These are phyloP conservation scores for Phytopythium cucurbitacearum DNA, from an alignment of 352 stramenopile species.

Conservation along the genomic window DNA sequence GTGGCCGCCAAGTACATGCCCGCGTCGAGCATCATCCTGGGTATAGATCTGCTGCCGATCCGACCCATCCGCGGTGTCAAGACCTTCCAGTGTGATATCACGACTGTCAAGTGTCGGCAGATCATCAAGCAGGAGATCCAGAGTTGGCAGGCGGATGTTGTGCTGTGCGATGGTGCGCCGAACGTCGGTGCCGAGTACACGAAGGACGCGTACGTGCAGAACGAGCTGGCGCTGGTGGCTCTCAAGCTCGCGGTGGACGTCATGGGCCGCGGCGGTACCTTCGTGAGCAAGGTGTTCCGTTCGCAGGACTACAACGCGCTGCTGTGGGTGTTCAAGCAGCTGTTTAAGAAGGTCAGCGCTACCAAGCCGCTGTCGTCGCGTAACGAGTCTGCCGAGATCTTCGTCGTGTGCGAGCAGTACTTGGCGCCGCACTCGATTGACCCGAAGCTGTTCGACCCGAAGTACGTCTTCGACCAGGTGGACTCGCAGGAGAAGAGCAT, in stretches of 20 bases:
- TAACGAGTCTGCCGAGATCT: conserved; percentile 99
- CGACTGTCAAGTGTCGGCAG: conserved; percentile 84
- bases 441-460: conserved; percentile 95
- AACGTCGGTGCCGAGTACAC: conserved; percentile 98
- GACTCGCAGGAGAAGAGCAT: conserved; percentile 86
- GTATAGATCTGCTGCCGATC: conserved; percentile 98
- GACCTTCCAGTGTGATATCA: conserved; percentile 97
- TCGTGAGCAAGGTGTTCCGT: conserved; percentile 97
- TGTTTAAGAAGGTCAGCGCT: conserved; percentile 97
- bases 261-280: conserved; percentile 90
- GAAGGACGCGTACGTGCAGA: conserved; percentile 99
- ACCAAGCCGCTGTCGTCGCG: conserved; percentile 98
- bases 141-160: conserved; percentile 93
- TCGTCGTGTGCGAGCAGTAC: conserved; percentile 97
- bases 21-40: conserved; percentile 95
- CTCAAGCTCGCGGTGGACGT: conserved; percentile 97
- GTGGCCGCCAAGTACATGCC: conserved; percentile 89
- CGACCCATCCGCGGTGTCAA: conserved; percentile 96
- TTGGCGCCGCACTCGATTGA: conserved; percentile 97
- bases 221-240: conserved; percentile 95
- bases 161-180: conserved; percentile 98
- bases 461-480: conserved; percentile 96
- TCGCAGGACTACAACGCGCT: conserved; percentile 98
- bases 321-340: conserved; percentile 98
- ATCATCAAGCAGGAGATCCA: conserved; percentile 93